phyloP scores from a whole-genome alignment of 2,329 filamentous ascomycete genomes.

The Aspergillus sp. region DNA sequence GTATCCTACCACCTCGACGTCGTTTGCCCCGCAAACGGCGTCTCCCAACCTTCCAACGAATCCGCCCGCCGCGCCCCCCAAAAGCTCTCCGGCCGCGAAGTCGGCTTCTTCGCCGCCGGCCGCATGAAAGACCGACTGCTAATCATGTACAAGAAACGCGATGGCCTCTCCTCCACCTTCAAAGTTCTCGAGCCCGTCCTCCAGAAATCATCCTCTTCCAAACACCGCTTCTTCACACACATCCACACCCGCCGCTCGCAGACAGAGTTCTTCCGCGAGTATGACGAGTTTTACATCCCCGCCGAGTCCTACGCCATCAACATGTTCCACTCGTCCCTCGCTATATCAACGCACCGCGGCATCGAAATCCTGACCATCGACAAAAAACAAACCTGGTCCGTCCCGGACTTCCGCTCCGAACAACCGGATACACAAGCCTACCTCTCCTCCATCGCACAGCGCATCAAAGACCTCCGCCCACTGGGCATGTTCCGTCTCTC shows the following conservation, averaged over 20 bases:
- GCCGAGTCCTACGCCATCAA: conserved; percentile 93
- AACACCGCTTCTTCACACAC: conserved; percentile 54
- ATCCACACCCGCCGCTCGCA: conserved; percentile 54
- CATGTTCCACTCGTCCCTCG: conserved; percentile 89
- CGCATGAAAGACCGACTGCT: conserved; percentile 95
- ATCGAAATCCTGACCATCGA: conserved; percentile 95
- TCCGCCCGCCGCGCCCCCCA: conserved; percentile 81
- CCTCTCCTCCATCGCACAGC: conserved; percentile 75
- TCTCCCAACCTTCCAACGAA: conserved; percentile 55
- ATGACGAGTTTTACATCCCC: conserved; percentile 97
- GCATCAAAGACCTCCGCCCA: conserved; percentile 75
- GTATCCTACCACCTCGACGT: conserved; percentile 92
- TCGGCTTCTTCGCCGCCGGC: conserved; percentile 92
- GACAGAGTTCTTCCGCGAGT: conserved; percentile 95
- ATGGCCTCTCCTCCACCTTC: conserved; percentile 87
- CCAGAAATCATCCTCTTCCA: conserved; percentile 84
- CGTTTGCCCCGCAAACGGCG: conserved; percentile 53
- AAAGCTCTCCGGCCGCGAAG: conserved; percentile 79
- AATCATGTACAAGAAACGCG: conserved; percentile 95
- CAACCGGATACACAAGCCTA: conserved; percentile 52
- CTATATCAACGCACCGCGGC: conserved; percentile 82
- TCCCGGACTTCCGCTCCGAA: conserved; percentile 68
- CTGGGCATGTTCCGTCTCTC: conserved; percentile 95
- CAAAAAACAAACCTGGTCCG: conserved; percentile 91
- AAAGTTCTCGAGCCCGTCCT: conserved; percentile 92